Evolutionary conservation across 2,329 filamentous ascomycete genomes (phyloP), one percentile per base, ranked within the genome.

Genomic region (Fusarium guadeloupense): DNA sequence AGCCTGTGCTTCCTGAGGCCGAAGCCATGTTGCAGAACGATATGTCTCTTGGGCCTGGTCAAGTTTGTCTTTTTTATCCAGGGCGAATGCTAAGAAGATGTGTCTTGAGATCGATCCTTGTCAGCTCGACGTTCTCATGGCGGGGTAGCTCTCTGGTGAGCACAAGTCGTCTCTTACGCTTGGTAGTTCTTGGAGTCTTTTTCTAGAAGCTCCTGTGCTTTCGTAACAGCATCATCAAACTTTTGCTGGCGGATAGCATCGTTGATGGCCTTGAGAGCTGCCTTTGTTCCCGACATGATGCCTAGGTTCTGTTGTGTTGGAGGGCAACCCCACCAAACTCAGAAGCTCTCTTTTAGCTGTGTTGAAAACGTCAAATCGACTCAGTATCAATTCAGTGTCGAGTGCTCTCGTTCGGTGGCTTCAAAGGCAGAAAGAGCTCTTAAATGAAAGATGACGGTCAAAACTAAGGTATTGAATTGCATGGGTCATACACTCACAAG

Each of bases 81-180:
- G 81, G 3, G 91, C 90, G 73, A 96, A 92, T 3, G 92, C 95
- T 16, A 96, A 80, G 72, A 97, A 96, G n/a, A 98, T 83, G 64
- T 91, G 85, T 21, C 89, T 92, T 56, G 16, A 39, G 26, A 37
- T 46, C 40, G 26, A 37, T 46, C 40, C 14, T 33, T 37, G 65
- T 66, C 55, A 64, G 54, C 52, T 50, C 42, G 41, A 31, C 28
- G 9, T 31, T 31, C 39, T 42, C 10, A 39, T 53, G 54, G 60
- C 46, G 53, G 53, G 43, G 62, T 60, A 45, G 42, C 30, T 61
- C 21, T 26, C 6, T 50, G 28, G 21, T 28, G 8, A 49, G 21
- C 17, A 25, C 23, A 12, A 16, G 16, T 19, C 21, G n/a, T n/a
- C 26, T 12, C 86, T 59, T 79, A 92, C 85, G 87, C 93, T 75